phyloP scores from a whole-genome alignment of 2,329 filamentous ascomycete species.

The Sphaerulina vaccinii region DNA sequence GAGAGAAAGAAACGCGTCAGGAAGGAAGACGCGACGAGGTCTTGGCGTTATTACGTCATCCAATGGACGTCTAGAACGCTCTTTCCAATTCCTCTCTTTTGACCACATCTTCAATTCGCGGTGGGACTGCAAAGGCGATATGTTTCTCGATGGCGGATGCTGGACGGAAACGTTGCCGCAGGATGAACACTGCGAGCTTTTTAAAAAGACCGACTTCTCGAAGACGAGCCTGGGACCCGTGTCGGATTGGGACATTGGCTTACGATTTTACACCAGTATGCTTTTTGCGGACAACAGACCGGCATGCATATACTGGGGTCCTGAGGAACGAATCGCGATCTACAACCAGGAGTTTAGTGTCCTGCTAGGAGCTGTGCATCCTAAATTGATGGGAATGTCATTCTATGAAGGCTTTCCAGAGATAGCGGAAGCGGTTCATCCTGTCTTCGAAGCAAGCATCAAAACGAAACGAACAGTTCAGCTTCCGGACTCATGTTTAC shows the following conservation, averaged over 20 bases:
- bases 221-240: background rate
- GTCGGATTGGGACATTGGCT: background rate
- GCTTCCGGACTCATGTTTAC: constrained; percentile 11
- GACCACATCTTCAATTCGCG: no score
- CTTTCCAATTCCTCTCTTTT: no score
- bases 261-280: constrained; percentile 26
- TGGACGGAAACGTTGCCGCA: background rate
- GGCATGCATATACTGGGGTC: constrained; percentile 28
- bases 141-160: background rate
- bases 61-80: no score
- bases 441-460: constrained; percentile 13
- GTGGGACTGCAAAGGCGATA: no score
- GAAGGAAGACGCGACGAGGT: no score
- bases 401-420: constrained; percentile 19
- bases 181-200: background rate
- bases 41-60: no score
- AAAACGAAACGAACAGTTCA: constrained; percentile 11
- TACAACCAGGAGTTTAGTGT: constrained; percentile 41
- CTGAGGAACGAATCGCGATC: constrained; percentile 36
- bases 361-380: constrained; percentile 34
- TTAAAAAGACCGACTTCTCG: background rate
- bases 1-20: no score
- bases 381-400: constrained; percentile 21
- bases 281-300: constrained; percentile 25
- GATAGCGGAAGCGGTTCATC: constrained; percentile 1